Conservation (phyloP, 2,329 filamentous ascomycete genomes). For the Huntiella savannae region DNA sequence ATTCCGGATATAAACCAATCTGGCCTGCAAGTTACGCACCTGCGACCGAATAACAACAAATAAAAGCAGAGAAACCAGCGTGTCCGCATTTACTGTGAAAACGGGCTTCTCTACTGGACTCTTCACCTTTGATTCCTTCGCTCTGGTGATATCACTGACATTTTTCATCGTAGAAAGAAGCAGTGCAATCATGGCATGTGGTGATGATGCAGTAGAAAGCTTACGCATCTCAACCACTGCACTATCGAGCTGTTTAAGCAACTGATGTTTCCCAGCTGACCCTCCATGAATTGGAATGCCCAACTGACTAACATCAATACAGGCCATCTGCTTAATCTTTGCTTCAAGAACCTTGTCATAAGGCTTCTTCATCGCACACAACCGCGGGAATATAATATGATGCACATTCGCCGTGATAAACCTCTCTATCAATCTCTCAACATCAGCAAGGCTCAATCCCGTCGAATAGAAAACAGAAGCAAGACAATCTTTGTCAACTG, state of each 20-base stretch:
- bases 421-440: conserved; percentile 85
- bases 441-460: conserved; percentile 74
- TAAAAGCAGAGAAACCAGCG: conserved; percentile 74
- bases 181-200: conserved; percentile 75
- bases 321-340: conserved; percentile 82
- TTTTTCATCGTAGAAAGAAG: conserved; percentile 60
- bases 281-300: conserved; percentile 74
- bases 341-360: conserved; percentile 79
- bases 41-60: conserved; percentile 86
- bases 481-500: conserved; percentile 86
- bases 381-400: conserved; percentile 65
- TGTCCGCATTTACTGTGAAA: conserved; percentile 62
- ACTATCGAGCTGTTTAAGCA: conserved; percentile 54
- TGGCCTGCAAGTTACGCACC: conserved; percentile 69
- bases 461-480: conserved; percentile 84
- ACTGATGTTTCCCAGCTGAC: conserved; percentile 57
- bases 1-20: conserved; percentile 84
- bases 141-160: neutral
- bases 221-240: conserved; percentile 82
- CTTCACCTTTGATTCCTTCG: conserved; percentile 21
- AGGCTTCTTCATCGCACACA: conserved; percentile 56
- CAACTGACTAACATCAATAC: conserved; percentile 84
- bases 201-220: conserved; percentile 56
- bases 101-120: conserved; percentile 35
- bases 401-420: conserved; percentile 91